Base-by-base conservation (phyloP, 2,329 filamentous ascomycete species). In the Penicillium capsulatum region DNA sequence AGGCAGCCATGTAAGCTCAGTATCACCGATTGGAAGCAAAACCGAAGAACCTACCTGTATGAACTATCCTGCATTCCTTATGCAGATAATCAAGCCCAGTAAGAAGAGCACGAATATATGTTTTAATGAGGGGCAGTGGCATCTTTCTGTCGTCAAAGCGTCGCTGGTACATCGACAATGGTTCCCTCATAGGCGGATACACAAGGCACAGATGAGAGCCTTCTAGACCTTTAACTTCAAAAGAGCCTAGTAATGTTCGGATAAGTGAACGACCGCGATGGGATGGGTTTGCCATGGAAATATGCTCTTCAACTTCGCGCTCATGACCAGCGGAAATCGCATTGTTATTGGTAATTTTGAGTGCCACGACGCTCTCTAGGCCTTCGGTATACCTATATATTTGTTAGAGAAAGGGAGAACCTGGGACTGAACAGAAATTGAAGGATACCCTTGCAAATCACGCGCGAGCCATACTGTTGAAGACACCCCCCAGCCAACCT, bases 391-490 rank as follows among this genome's bases (percentile, higher is more conserved):
- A n/a, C n/a, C n/a, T n/a, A n/a, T n/a, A n/a, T n/a, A n/a, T n/a
- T n/a, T n/a, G n/a, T n/a, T n/a, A n/a, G n/a, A n/a, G n/a, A n/a
- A n/a, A n/a, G n/a, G n/a, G n/a, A n/a, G n/a, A n/a, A n/a, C n/a
- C n/a, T n/a, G n/a, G n/a, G n/a, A n/a, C 11, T 11, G 22, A 11
- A 24, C 7, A 24, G 7, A 11, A 24, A 24, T 7, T 7, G 7
- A 24, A 24, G 22, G 11, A 11, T 24, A 37, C 27, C 35, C 31
- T 17, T 26, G 7, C 11, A 37, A 30, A 45, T 70, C 61, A 20
- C 55, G 58, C 4, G 66, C 66, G 11, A 73, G 56, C 67, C 68
- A 72, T 13, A 70, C 65, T 0, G 68, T 73, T 4, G 66, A 72
- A 5, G 54, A 61, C 11, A 53, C 50, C 15, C 69, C 68, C 49